These are phyloP conservation scores for Ilyonectria mors-panacis DNA, from an alignment of 2,329 filamentous ascomycete genomes.

Conservation along the genomic window DNA sequence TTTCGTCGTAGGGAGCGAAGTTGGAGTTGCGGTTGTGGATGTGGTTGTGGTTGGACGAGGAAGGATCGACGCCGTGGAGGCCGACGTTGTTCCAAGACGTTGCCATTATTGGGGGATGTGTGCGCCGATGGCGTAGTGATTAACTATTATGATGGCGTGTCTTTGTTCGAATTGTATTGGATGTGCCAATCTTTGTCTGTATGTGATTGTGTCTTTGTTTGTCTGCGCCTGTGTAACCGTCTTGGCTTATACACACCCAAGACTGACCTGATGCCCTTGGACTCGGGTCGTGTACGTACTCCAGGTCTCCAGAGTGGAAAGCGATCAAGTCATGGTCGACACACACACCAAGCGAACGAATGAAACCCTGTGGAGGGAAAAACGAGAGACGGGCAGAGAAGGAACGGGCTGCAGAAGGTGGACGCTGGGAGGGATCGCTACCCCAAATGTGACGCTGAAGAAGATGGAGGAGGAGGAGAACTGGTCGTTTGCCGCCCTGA, in stretches of 20 bases:
- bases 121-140: neutral
- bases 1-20: slow-evolving; percentile 35
- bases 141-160: neutral
- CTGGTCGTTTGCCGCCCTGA: neutral
- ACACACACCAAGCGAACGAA: neutral
- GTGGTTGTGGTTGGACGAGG: slow-evolving; percentile 12
- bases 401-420: neutral
- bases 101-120: slow-evolving; percentile 17
- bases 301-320: slow-evolving; percentile 11
- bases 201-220: neutral
- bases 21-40: slow-evolving; percentile 14
- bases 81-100: slow-evolving; percentile 31
- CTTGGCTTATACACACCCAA: slow-evolving; percentile 16
- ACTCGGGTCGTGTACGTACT: slow-evolving; percentile 1
- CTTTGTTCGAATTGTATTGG: neutral
- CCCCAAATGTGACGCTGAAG: neutral
- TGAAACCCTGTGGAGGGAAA: neutral
- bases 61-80: slow-evolving; percentile 31
- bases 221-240: neutral
- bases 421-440: neutral
- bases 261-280: neutral
- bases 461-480: neutral
- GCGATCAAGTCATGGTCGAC: slow-evolving; percentile 21
- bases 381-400: slow-evolving; percentile 7
- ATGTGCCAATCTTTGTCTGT: neutral